Evolutionary conservation across 768 basidiomycete genomes (phyloP).

Genomic region (Mycena indigotica): DNA sequence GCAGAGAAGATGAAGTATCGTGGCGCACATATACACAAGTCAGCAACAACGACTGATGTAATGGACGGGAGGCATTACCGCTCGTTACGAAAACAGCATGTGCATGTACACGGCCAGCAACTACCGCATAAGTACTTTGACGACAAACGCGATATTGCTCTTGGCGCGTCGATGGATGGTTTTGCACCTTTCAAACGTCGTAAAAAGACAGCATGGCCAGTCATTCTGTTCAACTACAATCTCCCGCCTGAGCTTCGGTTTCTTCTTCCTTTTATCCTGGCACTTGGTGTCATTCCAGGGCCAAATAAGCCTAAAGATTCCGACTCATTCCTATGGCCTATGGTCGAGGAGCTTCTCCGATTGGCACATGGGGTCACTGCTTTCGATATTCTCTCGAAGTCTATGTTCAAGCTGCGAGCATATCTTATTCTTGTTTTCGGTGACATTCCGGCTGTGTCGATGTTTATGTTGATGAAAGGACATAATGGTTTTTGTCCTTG

Average conservation of each 20-base stretch:
- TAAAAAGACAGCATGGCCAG: constrained; percentile 2
- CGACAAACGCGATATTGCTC: constrained; percentile 38
- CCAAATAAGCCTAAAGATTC: constrained; percentile 44
- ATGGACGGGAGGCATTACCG: constrained; percentile 37
- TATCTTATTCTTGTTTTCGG: constrained; percentile 34
- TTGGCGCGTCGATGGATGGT: constrained; percentile 42
- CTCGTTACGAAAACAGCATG: constrained; percentile 19
- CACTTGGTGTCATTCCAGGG: constrained; percentile 47
- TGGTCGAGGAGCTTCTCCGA: constrained; percentile 37
- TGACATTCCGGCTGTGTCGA: constrained; percentile 34
- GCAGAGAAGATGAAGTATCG: constrained; percentile 31
- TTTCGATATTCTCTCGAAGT: constrained; percentile 29
- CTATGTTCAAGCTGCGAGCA: constrained; percentile 30
- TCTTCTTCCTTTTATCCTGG: constrained; percentile 37
- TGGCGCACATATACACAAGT: constrained; percentile 21
- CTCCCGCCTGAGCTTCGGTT: constrained; percentile 36
- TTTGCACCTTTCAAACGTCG: constrained; percentile 36
- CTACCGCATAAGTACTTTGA: constrained; percentile 33
- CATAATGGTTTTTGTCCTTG: constrained; percentile 34
- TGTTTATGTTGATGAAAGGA: constrained; percentile 39
- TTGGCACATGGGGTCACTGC: constrained; percentile 40
- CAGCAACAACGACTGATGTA: constrained; percentile 33
- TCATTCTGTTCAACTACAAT: constrained; percentile 24
- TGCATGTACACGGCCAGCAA: constrained; percentile 28
- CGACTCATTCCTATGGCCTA: constrained; percentile 45